Evolutionary conservation across 176 grass and related monocot species (phyloP).

Genomic region (Aegilops bicornis): DNA sequence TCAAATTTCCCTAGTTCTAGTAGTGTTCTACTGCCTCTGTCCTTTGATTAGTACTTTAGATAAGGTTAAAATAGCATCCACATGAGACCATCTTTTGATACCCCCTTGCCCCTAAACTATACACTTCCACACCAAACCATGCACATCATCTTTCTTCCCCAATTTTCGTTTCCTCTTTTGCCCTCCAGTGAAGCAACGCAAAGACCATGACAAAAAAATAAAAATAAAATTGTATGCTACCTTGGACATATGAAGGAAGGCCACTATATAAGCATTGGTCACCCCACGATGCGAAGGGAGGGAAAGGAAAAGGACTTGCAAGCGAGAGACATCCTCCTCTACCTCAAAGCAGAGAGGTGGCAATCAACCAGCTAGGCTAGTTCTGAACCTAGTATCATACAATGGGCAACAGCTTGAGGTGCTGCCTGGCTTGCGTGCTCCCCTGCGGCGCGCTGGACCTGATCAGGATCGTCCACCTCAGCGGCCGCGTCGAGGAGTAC

Average conservation of each 20-base stretch:
- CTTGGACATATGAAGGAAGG: constrained; percentile 34
- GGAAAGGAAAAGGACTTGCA: not conserved
- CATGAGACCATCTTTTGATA: constrained; percentile 52
- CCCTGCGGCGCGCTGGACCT: constrained; percentile 92
- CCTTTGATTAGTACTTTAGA: constrained; percentile 44
- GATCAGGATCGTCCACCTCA: constrained; percentile 90
- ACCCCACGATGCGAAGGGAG: constrained; percentile 16
- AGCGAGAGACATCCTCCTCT: not conserved
- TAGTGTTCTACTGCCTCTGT: constrained; percentile 29
- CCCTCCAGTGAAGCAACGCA: constrained; percentile 36
- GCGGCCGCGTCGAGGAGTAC: constrained; percentile 86
- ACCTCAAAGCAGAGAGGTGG: not conserved
- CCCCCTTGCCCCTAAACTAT: constrained; percentile 25
- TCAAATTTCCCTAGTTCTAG: no score
- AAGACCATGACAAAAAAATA: not conserved
- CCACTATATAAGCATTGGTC: constrained; percentile 53
- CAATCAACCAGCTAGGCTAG: not conserved
- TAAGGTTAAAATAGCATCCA: constrained; percentile 43
- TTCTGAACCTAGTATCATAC: not conserved
- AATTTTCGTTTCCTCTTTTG: constrained; percentile 26
- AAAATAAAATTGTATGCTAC: not conserved
- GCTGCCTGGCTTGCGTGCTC: constrained; percentile 90
- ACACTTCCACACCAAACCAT: constrained; percentile 32
- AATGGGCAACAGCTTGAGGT: constrained; percentile 95
- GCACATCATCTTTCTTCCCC: constrained; percentile 4